Evolutionary conservation across 306 rosid genomes (phyloP).

Genomic region (Purshia tridentata): DNA sequence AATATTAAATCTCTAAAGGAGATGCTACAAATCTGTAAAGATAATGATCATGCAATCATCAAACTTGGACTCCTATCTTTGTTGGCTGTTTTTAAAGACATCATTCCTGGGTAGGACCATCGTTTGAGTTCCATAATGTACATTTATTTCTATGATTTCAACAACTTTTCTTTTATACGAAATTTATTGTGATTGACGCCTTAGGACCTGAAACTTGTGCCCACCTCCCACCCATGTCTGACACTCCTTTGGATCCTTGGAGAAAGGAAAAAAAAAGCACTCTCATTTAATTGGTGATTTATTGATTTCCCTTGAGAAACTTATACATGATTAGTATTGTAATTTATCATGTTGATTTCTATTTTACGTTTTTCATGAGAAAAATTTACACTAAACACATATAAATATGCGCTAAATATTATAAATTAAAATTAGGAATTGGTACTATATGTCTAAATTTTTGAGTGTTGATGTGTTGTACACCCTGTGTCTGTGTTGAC

Average conservation of each 20-base stretch:
- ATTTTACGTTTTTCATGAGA: background rate
- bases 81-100: slow-evolving; percentile 87
- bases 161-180: background rate
- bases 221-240: background rate
- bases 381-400: background rate
- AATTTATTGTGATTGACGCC: background rate
- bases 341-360: background rate
- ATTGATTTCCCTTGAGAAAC: background rate
- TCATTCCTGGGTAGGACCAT: slow-evolving; percentile 75
- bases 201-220: background rate
- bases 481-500: background rate
- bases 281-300: slow-evolving; percentile 6
- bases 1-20: slow-evolving; percentile 83
- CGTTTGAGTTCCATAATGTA: slow-evolving; percentile 21
- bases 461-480: background rate
- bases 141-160: slow-evolving; percentile 12
- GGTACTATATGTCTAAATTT: background rate
- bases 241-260: slow-evolving; percentile 5
- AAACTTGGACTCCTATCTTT: slow-evolving; percentile 91
- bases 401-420: background rate
- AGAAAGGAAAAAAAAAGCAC: background rate
- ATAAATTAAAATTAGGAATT: background rate
- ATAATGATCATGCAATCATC: slow-evolving; percentile 58
- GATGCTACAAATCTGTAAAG: slow-evolving; percentile 67
- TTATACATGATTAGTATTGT: background rate